These are phyloP conservation scores for Endoconidiophora polonica DNA, from an alignment of 2,329 filamentous ascomycete species.

Conservation along the genomic window DNA sequence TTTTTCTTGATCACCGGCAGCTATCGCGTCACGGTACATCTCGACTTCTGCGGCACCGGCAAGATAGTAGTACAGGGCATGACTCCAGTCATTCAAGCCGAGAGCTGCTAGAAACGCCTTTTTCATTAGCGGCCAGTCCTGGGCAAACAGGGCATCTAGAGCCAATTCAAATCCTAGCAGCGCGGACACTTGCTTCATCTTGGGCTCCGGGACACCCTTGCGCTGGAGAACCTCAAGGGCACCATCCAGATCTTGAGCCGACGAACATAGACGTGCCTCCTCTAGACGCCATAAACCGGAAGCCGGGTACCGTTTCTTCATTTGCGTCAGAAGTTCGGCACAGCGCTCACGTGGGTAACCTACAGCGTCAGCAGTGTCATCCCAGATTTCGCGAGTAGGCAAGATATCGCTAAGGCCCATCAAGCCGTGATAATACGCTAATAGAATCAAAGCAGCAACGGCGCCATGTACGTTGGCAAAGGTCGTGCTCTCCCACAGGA, in stretches of 20 bases:
- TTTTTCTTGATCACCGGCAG: constrained; percentile 21
- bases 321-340: constrained; percentile 47
- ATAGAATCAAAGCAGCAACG: constrained; percentile 62
- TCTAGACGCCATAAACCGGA: constrained; percentile 78
- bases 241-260: constrained; percentile 46
- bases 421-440: constrained; percentile 79
- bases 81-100: constrained; percentile 80
- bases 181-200: constrained; percentile 77
- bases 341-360: constrained; percentile 59
- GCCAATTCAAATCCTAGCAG: constrained; percentile 74
- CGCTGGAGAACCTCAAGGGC: constrained; percentile 46
- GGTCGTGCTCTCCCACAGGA: constrained; percentile 81
- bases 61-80: constrained; percentile 78
- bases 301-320: constrained; percentile 64
- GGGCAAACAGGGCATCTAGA: constrained; percentile 60
- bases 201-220: constrained; percentile 39
- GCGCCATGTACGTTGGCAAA: constrained; percentile 87
- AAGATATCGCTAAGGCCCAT: constrained; percentile 80
- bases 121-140: constrained; percentile 59
- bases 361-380: constrained; percentile 39
- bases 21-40: constrained; percentile 50
- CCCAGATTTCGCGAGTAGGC: constrained; percentile 36
- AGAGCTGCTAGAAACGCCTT: constrained; percentile 58
- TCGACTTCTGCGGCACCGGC: constrained; percentile 65
- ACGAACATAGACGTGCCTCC: constrained; percentile 61